These are phyloP conservation scores for Kodamaea plutei DNA, from an alignment of 1,139 yeast genomes.

Conservation along the genomic window DNA sequence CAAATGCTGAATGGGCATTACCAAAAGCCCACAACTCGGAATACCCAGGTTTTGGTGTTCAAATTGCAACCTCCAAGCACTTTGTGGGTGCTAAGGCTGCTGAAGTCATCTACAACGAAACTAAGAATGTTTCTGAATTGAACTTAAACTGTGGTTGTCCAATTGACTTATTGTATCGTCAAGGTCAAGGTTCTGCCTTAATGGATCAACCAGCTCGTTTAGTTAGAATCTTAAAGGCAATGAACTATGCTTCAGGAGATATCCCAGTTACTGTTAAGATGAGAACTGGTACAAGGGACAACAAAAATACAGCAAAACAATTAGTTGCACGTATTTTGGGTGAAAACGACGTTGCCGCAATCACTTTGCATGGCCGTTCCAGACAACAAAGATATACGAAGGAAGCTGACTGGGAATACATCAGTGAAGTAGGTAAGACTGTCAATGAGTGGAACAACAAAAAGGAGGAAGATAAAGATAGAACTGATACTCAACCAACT, in stretches of 20 bases:
- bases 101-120: conserved; percentile 62
- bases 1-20: conserved; percentile 95
- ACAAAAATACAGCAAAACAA: conserved; percentile 78
- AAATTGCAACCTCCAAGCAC: conserved; percentile 85
- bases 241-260: conserved; percentile 86
- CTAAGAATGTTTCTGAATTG: conserved; percentile 63
- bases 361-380: conserved; percentile 93
- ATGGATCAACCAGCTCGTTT: conserved; percentile 85
- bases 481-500: conserved; percentile 44
- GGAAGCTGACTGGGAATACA: conserved; percentile 91
- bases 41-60: conserved; percentile 88
- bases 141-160: conserved; percentile 98
- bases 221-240: conserved; percentile 74
- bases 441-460: conserved; percentile 57
- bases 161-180: conserved; percentile 82
- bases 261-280: conserved; percentile 89
- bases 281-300: conserved; percentile 86
- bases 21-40: conserved; percentile 85
- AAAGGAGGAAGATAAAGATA: conserved; percentile 53
- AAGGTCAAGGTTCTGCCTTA: conserved; percentile 94
- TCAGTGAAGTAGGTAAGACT: conserved; percentile 65
- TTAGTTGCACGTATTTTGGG: conserved; percentile 65
- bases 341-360: conserved; percentile 84
- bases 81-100: conserved; percentile 94
- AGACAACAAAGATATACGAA: conserved; percentile 92